Evolutionary conservation across 2,329 filamentous ascomycete genomes (phyloP).

Genomic region (Cytospora piceae): DNA sequence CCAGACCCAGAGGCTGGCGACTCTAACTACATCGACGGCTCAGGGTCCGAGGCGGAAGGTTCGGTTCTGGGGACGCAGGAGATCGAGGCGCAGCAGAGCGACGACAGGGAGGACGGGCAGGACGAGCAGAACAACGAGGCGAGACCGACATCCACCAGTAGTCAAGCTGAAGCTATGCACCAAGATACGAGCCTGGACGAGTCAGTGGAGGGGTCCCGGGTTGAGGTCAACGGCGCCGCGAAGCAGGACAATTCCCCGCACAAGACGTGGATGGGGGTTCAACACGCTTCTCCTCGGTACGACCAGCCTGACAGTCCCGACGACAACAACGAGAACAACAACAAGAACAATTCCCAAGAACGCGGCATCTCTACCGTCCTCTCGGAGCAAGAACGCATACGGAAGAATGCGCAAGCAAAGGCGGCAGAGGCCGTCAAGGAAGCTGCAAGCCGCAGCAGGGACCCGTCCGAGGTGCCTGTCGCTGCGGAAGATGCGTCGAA

Average conservation of each 20-base stretch:
- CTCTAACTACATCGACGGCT: constrained; percentile 24
- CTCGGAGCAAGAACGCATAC: constrained; percentile 22
- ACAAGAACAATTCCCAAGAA: neutral
- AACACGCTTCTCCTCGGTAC: neutral
- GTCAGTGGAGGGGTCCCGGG: neutral
- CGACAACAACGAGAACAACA: neutral
- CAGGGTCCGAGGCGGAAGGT: constrained; percentile 13
- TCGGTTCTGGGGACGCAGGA: constrained; percentile 2
- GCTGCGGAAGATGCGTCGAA: neutral
- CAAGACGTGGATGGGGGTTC: neutral
- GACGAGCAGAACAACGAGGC: neutral
- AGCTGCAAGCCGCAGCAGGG: constrained; percentile 26
- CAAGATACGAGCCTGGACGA: constrained; percentile 4
- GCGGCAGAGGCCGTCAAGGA: constrained; percentile 26
- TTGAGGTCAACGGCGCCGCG: neutral
- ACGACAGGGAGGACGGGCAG: neutral
- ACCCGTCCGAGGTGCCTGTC: constrained; percentile 20
- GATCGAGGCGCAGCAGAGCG: neutral
- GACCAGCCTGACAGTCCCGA: neutral
- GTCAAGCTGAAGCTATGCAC: neutral
- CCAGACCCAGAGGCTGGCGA: constrained; percentile 19
- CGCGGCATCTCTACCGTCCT: neutral
- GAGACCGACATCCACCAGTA: neutral
- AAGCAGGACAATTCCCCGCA: neutral
- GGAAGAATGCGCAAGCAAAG: constrained; percentile 24